Evolutionary conservation across 2,329 filamentous ascomycete species (phyloP).

Genomic region (Alternaria brassicicola): DNA sequence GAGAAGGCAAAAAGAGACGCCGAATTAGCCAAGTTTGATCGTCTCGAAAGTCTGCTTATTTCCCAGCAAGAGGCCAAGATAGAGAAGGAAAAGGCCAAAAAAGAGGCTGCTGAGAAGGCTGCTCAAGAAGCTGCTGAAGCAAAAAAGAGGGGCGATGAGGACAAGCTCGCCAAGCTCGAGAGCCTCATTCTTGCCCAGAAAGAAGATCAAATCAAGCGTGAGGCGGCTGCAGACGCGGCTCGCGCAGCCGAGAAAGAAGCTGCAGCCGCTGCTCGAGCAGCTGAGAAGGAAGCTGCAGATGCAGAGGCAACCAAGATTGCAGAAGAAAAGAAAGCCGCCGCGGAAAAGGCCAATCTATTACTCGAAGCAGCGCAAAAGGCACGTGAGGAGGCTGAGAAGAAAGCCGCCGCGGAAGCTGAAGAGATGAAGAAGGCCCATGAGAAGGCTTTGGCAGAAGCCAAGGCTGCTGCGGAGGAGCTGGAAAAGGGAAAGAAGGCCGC

Average conservation of each 20-base stretch:
- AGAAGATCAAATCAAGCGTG: constrained; percentile 48
- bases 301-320: constrained; percentile 59
- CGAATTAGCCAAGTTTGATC: constrained; percentile 45
- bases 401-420: constrained; percentile 41
- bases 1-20: constrained; percentile 40
- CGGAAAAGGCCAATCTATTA: constrained; percentile 34
- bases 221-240: constrained; percentile 42
- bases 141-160: constrained; percentile 47
- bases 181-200: constrained; percentile 52
- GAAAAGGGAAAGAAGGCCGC: constrained; percentile 57
- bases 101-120: constrained; percentile 42
- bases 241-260: constrained; percentile 54
- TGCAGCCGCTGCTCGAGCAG: constrained; percentile 47
- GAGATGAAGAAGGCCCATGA: constrained; percentile 53
- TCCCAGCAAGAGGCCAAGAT: constrained; percentile 45
- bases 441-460: constrained; percentile 54
- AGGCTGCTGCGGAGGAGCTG: constrained; percentile 51
- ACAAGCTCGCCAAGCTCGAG: constrained; percentile 43
- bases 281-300: constrained; percentile 57
- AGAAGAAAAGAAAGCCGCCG: constrained; percentile 52
- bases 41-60: constrained; percentile 46
- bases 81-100: constrained; percentile 45
- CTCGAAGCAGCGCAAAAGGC: constrained; percentile 42
- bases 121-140: constrained; percentile 34
- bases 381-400: constrained; percentile 41